Evolutionary conservation across 306 rosid genomes (phyloP), one percentile per base, ranked within the genome.

Genomic region (Pachyrhizus erosus): DNA sequence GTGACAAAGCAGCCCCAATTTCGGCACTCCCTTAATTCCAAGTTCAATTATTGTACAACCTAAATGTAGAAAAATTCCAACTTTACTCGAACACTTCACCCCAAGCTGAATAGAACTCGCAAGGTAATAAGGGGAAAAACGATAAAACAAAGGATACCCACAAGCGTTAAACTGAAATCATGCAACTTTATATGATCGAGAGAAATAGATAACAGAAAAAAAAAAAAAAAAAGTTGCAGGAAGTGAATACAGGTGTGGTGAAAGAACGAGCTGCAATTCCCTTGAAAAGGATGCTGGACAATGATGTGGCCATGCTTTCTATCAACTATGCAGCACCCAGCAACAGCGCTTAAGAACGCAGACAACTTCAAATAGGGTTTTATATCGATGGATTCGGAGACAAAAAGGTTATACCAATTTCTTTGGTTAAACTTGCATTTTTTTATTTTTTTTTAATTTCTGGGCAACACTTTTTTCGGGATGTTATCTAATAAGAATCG

Each of bases 201-300:
- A 55, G 4, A 75, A 34, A 55, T 9, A 46, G 2, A 20, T 0
- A 46, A 60, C 39, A 27, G 31, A 27, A 27, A 34, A 6, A 4
- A 34, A 34, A 7, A 27, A 3, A 27, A 27, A 34, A 6, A 4
- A 34, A 34, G 39, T 34, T 34, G 39, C 39, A 57, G 14, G 21
- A 55, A 76, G 43, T 20, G 7, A 3, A 8, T 78, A 84, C 87
- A 31, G 55, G 77, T 31, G 66, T 18, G 66, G 81, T 33, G 54
- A 74, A 62, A 42, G 84, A 74, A 52, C 80, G 81, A 79, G 81
- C 37, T 45, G 87, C 67, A 62, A 79, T 31, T 66, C 87, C 87
- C 58, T 84, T 79, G 73, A 84, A 79, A 54, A 84, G 77, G 26
- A 84, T 66, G 66, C 43, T 80, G 13, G 84, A 58, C 18, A 80